Evolutionary conservation across 2,329 filamentous ascomycete genomes (phyloP), one percentile per base, ranked within the genome.

Genomic region (Akanthomyces uredinophilus): DNA sequence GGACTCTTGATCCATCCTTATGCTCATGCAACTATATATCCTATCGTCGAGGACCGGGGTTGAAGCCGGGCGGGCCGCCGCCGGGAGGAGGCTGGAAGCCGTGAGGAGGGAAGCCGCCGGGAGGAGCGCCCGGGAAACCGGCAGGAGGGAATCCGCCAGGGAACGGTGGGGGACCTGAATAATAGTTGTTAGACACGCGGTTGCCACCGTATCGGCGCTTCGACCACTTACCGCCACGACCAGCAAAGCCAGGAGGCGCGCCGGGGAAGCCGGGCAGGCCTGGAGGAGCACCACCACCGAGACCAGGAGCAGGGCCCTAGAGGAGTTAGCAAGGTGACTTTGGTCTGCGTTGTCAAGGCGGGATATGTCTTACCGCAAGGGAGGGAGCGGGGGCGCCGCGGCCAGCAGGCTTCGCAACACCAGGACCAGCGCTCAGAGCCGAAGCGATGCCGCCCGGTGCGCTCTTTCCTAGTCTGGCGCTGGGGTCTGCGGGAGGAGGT

Each of bases 401-500:
- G 69, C 95, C 95, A 70, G 93, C 93, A 69, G 95, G 92, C 73
- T 92, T 89, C 66, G 92, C 89, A 68, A 98, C 92, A 70, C 95
- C 95, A 66, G 93, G 91, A 55, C 95, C 95, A 68, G 92, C 86
- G 65, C 88, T 83, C 68, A 97, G 81, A 43, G 89, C 86, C 59
- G 89, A 86, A 47, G 89, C 79, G 41, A 85, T 82, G 63, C 88
- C 89, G 64, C 87, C 85, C 37, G 89, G 83, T 35, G 86, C 86
- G 67, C 84, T 86, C 75, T 90, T 89, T 72, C 93, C 95, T 65
- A 99, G 84, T 77, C 95, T 86, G 54, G 94, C 87, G 69, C 92
- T 91, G 60, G 95, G 94, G 71, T 99, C 95, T 70, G 93, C 91
- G 11, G 96, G 94, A 52, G 95, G 95, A 61, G 95, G 94, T 63